phyloP scores from a whole-genome alignment of 768 basidiomycete species.

The Kwoniella sp. region DNA sequence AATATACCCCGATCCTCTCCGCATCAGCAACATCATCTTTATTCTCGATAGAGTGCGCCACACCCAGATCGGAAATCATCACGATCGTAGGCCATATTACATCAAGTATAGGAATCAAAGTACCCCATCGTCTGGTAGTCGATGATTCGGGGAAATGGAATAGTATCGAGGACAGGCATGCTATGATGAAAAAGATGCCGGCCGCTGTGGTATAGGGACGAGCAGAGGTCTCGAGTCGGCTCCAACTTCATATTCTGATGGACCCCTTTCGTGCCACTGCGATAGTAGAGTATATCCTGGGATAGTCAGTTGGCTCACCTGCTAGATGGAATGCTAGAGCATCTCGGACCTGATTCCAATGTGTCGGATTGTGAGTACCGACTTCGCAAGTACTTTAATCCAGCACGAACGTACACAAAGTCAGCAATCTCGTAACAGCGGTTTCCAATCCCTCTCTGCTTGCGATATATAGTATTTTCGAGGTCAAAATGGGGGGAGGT shows the following conservation, averaged over 20 bases:
- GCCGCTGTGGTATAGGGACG: constrained; percentile 1
- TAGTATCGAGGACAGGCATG: constrained; percentile 3
- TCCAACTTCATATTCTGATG: too few species aligned
- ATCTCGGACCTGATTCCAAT: neutral
- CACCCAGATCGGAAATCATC: constrained; percentile 8
- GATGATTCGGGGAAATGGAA: constrained; percentile 16
- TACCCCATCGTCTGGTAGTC: constrained; percentile 3
- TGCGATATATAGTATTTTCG: too few species aligned
- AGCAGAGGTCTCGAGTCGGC: too few species aligned
- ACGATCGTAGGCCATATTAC: constrained; percentile 8
- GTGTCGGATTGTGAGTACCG: neutral
- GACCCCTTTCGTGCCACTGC: too few species aligned
- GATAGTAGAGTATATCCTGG: too few species aligned
- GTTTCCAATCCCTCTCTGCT: too few species aligned
- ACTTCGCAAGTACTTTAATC: neutral
- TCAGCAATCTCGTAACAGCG: too few species aligned
- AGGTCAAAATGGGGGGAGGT: too few species aligned
- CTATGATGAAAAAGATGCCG: constrained; percentile 13
- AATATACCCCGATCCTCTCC: constrained; percentile 4
- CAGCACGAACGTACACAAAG: neutral
- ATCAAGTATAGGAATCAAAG: constrained; percentile 10
- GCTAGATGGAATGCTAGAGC: constrained; percentile 20
- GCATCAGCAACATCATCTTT: neutral
- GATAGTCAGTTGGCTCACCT: constrained; percentile 4
- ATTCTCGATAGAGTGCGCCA: constrained; percentile 11